Evolutionary conservation across 176 grass and related monocot genomes (phyloP), one percentile per base, ranked within the genome.

Genomic region (Olyra latifolia): DNA sequence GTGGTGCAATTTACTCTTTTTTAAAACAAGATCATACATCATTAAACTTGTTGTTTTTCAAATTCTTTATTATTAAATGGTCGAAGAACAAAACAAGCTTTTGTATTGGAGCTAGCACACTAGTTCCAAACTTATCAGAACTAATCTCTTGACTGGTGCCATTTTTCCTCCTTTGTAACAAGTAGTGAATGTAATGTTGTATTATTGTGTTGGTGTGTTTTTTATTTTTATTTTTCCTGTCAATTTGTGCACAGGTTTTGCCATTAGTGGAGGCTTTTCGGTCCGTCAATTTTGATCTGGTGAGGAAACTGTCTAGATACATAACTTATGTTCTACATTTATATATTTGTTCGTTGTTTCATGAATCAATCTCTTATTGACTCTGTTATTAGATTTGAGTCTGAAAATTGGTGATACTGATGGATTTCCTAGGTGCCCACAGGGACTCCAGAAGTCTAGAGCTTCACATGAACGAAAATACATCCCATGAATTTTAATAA

Each of bases 181-280:
- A 43, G 15, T 44, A 45, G 43, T 35, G 2, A 83, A 71, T 6
- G 60, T 46, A 64, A 83, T 82, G 12, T 1, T 49, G 63, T 78
- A 57, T 64, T 67, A 80, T 45, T 27, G 42, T 78, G 57, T 64
- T 67, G 76, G 45, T 27, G 48, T 80, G 39, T 60, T 77, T 82
- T 91, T 81, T 40, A 81, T 35, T 4, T 35, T 35, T n/a, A 62
- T 64, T 48, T 63, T 43, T 71, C 72, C 41, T 88, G 56, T 83
- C 16, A 14, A 10, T 84, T 29, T 66, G 24, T 79, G 32, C 4
- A 55, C 93, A 95, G 96, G 84, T 93, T 85, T 81, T 95, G 82
- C 92, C 96, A 50, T 76, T 88, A 74, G 82, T 99, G 80, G 96
- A 95, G 72, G 75, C 90, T 89, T 99, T 87, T 20, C 84, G 89